Percentiles rank a stretch among this genome's conserved stretches.
phyloP scores from a whole-genome alignment of 208 protist genomes.

The Trypanosoma platydactyli region DNA sequence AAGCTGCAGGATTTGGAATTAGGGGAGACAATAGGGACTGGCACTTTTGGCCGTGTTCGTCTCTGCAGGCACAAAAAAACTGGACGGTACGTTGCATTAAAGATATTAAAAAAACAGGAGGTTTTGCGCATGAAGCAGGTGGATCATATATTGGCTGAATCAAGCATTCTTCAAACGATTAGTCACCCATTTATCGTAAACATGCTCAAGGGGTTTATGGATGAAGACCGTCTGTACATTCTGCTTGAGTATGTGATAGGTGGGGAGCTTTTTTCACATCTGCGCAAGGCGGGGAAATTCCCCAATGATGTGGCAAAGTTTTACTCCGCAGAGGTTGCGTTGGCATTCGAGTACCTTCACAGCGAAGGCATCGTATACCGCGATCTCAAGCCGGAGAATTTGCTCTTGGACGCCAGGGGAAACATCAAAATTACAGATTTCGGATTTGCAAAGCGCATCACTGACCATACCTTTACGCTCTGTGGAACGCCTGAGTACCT shows the following conservation, averaged over 20 bases:
- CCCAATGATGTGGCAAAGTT: constrained; percentile 92
- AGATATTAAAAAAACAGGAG: constrained; percentile 92
- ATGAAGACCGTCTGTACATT: constrained; percentile 91
- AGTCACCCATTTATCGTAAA: constrained; percentile 95
- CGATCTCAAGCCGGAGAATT: constrained; percentile 90
- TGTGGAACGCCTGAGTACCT: constrained; percentile 89
- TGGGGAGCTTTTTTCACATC: constrained; percentile 90
- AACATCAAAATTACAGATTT: constrained; percentile 92
- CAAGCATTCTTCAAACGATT: constrained; percentile 91
- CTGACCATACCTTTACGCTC: constrained; percentile 79
- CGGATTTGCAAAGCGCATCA: constrained; percentile 85
- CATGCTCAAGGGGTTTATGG: constrained; percentile 96
- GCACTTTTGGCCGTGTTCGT: constrained; percentile 94
- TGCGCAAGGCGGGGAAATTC: constrained; percentile 91
- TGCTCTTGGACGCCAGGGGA: constrained; percentile 74
- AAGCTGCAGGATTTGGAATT: constrained; percentile 90
- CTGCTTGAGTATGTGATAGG: constrained; percentile 94
- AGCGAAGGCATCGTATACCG: constrained; percentile 82
- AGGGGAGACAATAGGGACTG: constrained; percentile 90
- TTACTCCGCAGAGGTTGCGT: constrained; percentile 90
- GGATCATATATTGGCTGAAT: constrained; percentile 93
- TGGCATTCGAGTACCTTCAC: constrained; percentile 89
- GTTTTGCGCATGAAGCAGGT: constrained; percentile 91
- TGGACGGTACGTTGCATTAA: constrained; percentile 85
- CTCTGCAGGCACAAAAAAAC: constrained; percentile 86